Evolutionary conservation across 768 basidiomycete genomes (phyloP), one percentile per base, ranked within the genome.

Genomic region (Aureoboletus auriporus): DNA sequence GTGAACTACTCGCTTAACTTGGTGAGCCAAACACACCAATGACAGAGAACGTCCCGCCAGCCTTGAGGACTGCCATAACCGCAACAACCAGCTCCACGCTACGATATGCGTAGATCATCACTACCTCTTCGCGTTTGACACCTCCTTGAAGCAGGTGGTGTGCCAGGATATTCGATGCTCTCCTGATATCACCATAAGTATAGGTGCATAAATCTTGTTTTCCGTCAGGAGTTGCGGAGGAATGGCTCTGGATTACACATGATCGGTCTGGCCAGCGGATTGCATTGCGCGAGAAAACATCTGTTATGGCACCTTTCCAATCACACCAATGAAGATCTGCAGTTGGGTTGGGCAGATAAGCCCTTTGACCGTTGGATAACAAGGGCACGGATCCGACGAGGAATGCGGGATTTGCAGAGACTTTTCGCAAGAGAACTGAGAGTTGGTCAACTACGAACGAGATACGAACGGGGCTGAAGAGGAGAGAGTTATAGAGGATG

Each of bases 71-170:
- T 20, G 91, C 96, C 86, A 99, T 90, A 8, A 98, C 93, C 6
- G 95, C 94, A 4, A 98, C 89, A 2, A 96, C 90, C 44, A 99
- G 84, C 66, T 99, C 95, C 40, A 97, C 93, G 56, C 90, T 92
- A 30, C 96, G 82, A 60, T 96, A 85, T 2, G 95, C 95, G 62
- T 98, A 99, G 16, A 99, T 87, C 86, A 95, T 97, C 45, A 98
- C 93, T 16, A 98, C 93, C 54, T 99, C 96, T 61, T 94, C 95
- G 30, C 91, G 75, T 66, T 93, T 77, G 5, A 99, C 71, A 6
- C 96, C 96, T 12, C 81, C 82, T 55, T 84, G 80, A 35, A 97
- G 71, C 51, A 99, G 79, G 58, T 94, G 82, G 61, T 97, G 94
- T 0, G 95, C 86, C 10, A 99, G 77, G 28, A 93, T 75, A 63